These are phyloP conservation scores for Barnettozyma wickerhamii DNA, from an alignment of 805 yeast species.

Conservation along the genomic window DNA sequence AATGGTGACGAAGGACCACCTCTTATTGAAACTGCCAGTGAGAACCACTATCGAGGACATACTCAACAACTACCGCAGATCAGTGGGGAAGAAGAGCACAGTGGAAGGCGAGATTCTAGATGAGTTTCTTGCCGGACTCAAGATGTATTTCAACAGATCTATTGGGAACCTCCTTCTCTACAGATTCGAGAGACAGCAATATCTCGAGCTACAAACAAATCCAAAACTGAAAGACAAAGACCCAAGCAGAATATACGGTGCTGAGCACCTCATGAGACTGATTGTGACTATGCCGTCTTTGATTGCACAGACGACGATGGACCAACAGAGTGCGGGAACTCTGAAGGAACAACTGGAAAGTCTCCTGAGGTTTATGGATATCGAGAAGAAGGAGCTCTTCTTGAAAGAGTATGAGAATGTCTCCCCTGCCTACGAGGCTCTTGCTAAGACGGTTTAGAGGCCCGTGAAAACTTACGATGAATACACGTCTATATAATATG, in stretches of 20 bases:
- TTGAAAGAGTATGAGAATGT: constrained; percentile 44
- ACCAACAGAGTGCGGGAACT: constrained; percentile 57
- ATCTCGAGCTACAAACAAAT: constrained; percentile 41
- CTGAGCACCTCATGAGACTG: constrained; percentile 76
- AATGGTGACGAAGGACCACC: constrained; percentile 72
- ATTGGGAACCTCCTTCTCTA: constrained; percentile 67
- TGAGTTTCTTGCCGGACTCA: constrained; percentile 71
- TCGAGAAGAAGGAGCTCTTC: constrained; percentile 35
- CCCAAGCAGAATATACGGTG: constrained; percentile 59
- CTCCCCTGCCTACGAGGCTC: constrained; percentile 43
- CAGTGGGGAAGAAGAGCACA: constrained; percentile 24
- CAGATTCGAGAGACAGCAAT: constrained; percentile 75
- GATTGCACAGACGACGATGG: constrained; percentile 78
- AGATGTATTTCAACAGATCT: constrained; percentile 67
- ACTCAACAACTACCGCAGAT: constrained; percentile 45
- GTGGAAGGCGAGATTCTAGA: constrained; percentile 43
- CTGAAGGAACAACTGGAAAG: constrained; percentile 52
- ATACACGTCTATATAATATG: no score
- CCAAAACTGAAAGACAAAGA: constrained; percentile 31
- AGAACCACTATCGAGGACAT: constrained; percentile 48
- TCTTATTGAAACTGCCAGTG: constrained; percentile 63
- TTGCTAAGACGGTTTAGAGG: constrained; percentile 20
- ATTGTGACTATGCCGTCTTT: constrained; percentile 78
- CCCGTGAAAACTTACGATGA: no score
- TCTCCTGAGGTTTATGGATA: constrained; percentile 48